Percentiles rank a stretch among this genome's conserved stretches.
Evolutionary conservation across 306 rosid genomes (phyloP).

Genomic region (Dryas octopetala): DNA sequence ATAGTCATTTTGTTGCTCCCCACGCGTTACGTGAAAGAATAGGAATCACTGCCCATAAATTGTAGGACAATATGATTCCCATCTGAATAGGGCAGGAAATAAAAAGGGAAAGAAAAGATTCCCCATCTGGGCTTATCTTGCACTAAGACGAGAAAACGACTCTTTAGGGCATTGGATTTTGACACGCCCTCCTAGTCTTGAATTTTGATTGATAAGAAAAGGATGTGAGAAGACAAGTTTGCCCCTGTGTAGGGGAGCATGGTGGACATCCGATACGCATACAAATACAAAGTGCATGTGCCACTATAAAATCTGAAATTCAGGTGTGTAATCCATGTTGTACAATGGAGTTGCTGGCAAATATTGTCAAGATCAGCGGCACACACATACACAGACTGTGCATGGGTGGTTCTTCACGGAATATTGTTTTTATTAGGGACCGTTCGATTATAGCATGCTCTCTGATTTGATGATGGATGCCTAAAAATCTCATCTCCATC

Average conservation of each 20-base stretch:
- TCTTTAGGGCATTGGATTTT: slow-evolving; percentile 27
- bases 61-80: slow-evolving; percentile 17
- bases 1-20: slow-evolving; percentile 14
- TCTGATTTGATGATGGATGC: background rate
- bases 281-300: no score
- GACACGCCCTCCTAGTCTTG: slow-evolving; percentile 28
- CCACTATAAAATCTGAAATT: no score
- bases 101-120: background rate
- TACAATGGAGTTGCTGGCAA: no score
- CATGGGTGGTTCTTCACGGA: no score
- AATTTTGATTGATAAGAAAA: slow-evolving; percentile 25
- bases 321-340: no score
- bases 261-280: no score
- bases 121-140: background rate
- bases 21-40: background rate
- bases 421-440: no score
- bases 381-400: no score
- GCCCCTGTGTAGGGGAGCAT: slow-evolving; percentile 7
- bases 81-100: background rate
- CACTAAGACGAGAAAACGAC: slow-evolving; percentile 32
- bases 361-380: no score
- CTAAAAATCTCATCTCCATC: background rate
- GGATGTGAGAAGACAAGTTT: slow-evolving; percentile 25
- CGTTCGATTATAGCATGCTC: no score
- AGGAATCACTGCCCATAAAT: slow-evolving; percentile 17